Percentiles rank a stretch among this genome's conserved stretches.
These are phyloP conservation scores for Chloris gayana DNA, from an alignment of 176 grass and related monocot genomes.

Conservation along the genomic window DNA sequence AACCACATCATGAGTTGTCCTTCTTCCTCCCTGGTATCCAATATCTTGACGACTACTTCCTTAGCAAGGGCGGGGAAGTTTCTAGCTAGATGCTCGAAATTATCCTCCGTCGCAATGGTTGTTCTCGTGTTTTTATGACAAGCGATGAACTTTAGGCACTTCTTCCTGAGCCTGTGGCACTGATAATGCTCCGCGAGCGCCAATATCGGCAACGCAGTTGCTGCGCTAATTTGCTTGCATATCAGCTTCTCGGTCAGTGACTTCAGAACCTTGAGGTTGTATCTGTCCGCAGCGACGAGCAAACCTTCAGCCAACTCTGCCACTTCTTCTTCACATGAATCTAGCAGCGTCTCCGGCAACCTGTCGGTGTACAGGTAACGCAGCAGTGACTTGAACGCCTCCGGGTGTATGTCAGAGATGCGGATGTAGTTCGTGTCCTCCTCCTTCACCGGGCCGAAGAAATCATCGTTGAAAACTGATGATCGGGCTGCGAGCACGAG, in stretches of 20 bases:
- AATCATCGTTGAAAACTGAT: neutral
- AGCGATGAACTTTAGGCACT: neutral
- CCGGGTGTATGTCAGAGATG: neutral
- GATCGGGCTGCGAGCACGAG: neutral
- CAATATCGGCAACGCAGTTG: neutral
- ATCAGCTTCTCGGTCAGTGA: neutral
- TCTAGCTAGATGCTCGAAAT: neutral
- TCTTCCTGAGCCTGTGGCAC: neutral
- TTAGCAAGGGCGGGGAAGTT: neutral
- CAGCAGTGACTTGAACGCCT: neutral
- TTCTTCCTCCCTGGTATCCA: neutral
- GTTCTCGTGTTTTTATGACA: neutral
- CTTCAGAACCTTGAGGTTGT: neutral
- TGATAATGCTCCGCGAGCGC: neutral
- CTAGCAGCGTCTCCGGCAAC: neutral
- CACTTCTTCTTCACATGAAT: neutral
- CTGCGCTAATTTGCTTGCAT: neutral
- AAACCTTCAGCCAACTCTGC: neutral
- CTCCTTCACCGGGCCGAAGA: constrained; percentile 5
- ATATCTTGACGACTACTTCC: neutral
- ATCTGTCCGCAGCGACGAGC: neutral
- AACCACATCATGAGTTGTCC: too few relatives aligned
- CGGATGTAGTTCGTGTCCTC: too few relatives aligned
- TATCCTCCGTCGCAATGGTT: neutral
- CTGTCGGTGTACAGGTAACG: constrained; percentile 13